A percentile compares a stretch with the other conserved stretches of the same genome.
Evolutionary conservation across 352 stramenopile genomes (phyloP).

Genomic region (Phytophthora agathidicida): DNA sequence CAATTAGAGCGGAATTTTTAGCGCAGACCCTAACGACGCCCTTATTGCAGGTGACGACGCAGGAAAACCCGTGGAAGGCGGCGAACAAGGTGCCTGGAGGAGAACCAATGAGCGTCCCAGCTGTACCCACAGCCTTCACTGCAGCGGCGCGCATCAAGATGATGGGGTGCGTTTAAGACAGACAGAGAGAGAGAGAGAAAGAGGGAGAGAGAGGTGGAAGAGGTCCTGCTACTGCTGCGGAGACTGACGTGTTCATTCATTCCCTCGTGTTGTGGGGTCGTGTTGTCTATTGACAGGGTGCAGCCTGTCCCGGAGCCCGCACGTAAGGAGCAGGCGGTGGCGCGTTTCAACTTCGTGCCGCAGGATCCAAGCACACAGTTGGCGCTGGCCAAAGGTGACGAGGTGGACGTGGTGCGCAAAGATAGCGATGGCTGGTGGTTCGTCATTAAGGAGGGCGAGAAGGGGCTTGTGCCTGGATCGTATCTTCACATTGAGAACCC

Average conservation of each 20-base stretch:
- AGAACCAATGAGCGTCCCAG: conserved; percentile 48
- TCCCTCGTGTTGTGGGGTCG: conserved; percentile 21
- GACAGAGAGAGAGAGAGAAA: neutral
- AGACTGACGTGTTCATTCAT: conserved; percentile 3
- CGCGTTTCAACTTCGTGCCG: conserved; percentile 81
- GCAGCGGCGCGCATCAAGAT: conserved; percentile 54
- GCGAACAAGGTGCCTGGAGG: conserved; percentile 44
- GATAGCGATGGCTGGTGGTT: conserved; percentile 88
- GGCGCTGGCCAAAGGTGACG: conserved; percentile 69
- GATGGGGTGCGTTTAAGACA: conserved; percentile 51
- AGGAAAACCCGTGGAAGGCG: conserved; percentile 61
- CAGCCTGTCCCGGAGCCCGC: conserved; percentile 36
- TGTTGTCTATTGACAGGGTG: conserved; percentile 25
- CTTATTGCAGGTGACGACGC: conserved; percentile 39
- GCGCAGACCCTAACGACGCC: neutral
- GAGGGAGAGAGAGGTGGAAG: neutral
- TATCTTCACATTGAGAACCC: conserved; percentile 79
- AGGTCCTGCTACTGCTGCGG: neutral
- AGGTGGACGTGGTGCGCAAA: conserved; percentile 81
- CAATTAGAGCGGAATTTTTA: neutral
- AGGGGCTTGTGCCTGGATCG: conserved; percentile 78
- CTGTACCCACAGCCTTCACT: conserved; percentile 73
- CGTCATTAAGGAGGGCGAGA: conserved; percentile 76
- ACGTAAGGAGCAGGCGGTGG: conserved; percentile 70
- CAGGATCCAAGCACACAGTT: conserved; percentile 76